Conservation (phyloP, 176 grass and related monocot species). For the Musa beccarii region DNA sequence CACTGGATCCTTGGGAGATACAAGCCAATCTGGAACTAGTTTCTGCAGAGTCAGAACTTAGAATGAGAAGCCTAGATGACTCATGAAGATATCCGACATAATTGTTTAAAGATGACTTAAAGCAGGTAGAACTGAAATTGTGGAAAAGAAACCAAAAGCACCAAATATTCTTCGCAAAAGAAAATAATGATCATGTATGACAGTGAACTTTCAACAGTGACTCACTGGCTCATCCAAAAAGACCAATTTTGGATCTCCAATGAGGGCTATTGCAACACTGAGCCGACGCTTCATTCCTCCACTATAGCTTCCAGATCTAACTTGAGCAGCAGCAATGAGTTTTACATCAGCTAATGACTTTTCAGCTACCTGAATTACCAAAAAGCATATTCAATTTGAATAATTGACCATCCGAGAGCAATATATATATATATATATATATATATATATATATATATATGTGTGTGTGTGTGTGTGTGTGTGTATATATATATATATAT, state of each 20-base stretch:
- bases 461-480: too few species aligned
- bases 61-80: too few species aligned
- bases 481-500: too few species aligned
- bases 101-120: too few species aligned
- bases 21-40: too few species aligned
- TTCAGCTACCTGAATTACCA: constrained; percentile 50
- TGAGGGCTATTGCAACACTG: constrained; percentile 90
- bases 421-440: too few species aligned
- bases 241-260: constrained; percentile 85
- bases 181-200: neutral
- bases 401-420: neutral
- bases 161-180: neutral
- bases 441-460: too few species aligned
- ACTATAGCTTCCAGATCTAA: constrained; percentile 87
- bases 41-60: too few species aligned
- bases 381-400: neutral
- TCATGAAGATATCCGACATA: too few species aligned
- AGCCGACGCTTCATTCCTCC: constrained; percentile 92
- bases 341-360: constrained; percentile 85
- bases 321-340: constrained; percentile 63
- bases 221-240: constrained; percentile 94
- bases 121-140: neutral
- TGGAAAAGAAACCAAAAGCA: neutral
- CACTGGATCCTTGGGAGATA: too few species aligned
- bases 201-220: constrained; percentile 11